A percentile compares a stretch with the other conserved stretches of the same genome.
phyloP scores from a whole-genome alignment of 176 grass and related monocot species.

The Elymus sibiricus region DNA sequence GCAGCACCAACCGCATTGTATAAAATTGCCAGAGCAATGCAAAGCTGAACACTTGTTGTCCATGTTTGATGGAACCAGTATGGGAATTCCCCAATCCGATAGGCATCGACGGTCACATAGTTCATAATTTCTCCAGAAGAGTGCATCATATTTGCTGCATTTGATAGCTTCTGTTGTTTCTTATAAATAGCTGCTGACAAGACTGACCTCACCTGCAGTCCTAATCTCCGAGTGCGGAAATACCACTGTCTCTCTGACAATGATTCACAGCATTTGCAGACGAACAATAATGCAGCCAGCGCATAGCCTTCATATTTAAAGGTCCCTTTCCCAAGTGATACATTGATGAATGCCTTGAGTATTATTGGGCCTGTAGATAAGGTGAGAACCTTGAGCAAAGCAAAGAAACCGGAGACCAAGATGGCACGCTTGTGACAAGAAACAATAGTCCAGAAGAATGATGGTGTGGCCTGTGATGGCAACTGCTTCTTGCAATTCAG shows the following conservation, averaged over 20 bases:
- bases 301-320: conserved; percentile 73
- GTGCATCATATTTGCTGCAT: conserved; percentile 65
- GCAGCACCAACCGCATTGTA: conserved; percentile 72
- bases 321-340: conserved; percentile 57
- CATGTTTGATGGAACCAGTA: conserved; percentile 97
- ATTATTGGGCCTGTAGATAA: conserved; percentile 72
- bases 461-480: conserved; percentile 24
- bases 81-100: conserved; percentile 90
- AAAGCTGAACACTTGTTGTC: conserved; percentile 84
- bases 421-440: conserved; percentile 72
- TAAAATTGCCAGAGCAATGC: conserved; percentile 70
- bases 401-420: conserved; percentile 63
- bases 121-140: conserved; percentile 92
- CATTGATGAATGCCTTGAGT: conserved; percentile 72
- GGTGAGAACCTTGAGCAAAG: conserved; percentile 70
- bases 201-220: conserved; percentile 74
- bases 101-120: conserved; percentile 86
- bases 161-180: conserved; percentile 80
- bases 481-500: conserved; percentile 36
- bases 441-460: conserved; percentile 69
- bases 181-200: conserved; percentile 77
- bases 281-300: conserved; percentile 49
- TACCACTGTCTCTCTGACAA: conserved; percentile 90
- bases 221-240: conserved; percentile 75
- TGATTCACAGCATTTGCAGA: conserved; percentile 79